Conservation (phyloP, 768 basidiomycete genomes). For the Tubosaeta brunneosetosa region DNA sequence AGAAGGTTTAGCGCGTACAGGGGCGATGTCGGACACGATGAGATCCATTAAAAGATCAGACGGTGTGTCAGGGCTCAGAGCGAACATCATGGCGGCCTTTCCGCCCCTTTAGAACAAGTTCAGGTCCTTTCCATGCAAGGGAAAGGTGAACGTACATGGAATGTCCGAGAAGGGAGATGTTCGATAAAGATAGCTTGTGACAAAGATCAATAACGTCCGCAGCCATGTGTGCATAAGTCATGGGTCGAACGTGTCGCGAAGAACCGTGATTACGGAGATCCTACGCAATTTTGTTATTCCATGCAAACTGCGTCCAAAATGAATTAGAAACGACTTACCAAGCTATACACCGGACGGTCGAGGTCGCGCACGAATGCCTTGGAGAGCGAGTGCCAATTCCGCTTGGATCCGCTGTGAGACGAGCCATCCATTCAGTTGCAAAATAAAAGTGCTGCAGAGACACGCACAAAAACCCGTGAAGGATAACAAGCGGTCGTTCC, state of each 20-base stretch:
- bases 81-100: slow-evolving; percentile 73
- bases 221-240: slow-evolving; percentile 79
- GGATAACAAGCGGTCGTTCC: slow-evolving; percentile 48
- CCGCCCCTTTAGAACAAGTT: slow-evolving; percentile 61
- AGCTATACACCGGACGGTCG: slow-evolving; percentile 62
- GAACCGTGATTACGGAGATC: slow-evolving; percentile 88
- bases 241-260: slow-evolving; percentile 69
- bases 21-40: slow-evolving; percentile 80
- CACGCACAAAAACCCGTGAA: slow-evolving; percentile 63
- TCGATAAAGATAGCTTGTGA: slow-evolving; percentile 43
- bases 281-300: slow-evolving; percentile 32
- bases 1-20: slow-evolving; percentile 53
- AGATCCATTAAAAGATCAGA: slow-evolving; percentile 46
- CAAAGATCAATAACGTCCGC: slow-evolving; percentile 71
- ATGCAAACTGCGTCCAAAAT: neutral
- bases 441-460: neutral
- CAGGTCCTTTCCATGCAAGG: neutral
- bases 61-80: slow-evolving; percentile 43
- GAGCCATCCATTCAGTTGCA: slow-evolving; percentile 1
- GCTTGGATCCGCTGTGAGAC: slow-evolving; percentile 67
- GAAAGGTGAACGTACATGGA: slow-evolving; percentile 62
- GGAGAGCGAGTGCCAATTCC: slow-evolving; percentile 83
- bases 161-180: slow-evolving; percentile 79
- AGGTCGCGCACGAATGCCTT: slow-evolving; percentile 68
- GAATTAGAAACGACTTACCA: slow-evolving; percentile 40